Base-by-base conservation (phyloP, 495 filamentous ascomycete genomes). In the Cryomyces antarcticus region DNA sequence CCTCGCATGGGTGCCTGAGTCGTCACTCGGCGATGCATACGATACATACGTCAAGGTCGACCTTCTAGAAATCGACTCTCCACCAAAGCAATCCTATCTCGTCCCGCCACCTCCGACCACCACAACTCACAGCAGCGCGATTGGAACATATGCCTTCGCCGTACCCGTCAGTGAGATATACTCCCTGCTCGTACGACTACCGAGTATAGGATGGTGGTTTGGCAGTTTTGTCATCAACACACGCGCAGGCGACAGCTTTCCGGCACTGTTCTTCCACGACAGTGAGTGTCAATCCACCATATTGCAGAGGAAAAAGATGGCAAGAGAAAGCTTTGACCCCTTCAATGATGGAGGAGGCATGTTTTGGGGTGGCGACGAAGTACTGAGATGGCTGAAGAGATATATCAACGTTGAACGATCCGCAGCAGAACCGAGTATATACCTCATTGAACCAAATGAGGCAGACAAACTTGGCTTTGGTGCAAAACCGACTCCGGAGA, bases 361-460 rank as follows among this genome's bases (percentile, higher is more conserved):
- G 58, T 96, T 94, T 48, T 97, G 89, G 89, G 92, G 89, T 38
- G 89, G 92, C 4, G 89, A 97, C 52, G 89, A 97, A 64, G 81
- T 97, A 5, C 54, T 97, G 30, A 66, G 88, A 38, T 96, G 92
- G 89, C 52, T 97, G 54, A 79, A 73, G 55, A 67, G 73, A 49
- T 95, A 93, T 62, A 77, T 85, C 12, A 66, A 65, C 1, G 74
- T 96, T 13, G 82, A 94, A 61, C 70, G 81, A 38, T 86, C 83
- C 27, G 70, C 67, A 4, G 82, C 81, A 0, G 89, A 97, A 55
- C 77, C 76, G 11, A 93, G 78, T 49, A 75, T 92, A 30, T 97
- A 94, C 51, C 66, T 97, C 7, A 74, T 97, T 37, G 84, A 96
- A 49, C 92, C 89, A 5, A 80, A 65, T 17, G 67, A 73, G 27